Conservation (phyloP, 148 eudicot species). For the Spergularia bocconei region DNA sequence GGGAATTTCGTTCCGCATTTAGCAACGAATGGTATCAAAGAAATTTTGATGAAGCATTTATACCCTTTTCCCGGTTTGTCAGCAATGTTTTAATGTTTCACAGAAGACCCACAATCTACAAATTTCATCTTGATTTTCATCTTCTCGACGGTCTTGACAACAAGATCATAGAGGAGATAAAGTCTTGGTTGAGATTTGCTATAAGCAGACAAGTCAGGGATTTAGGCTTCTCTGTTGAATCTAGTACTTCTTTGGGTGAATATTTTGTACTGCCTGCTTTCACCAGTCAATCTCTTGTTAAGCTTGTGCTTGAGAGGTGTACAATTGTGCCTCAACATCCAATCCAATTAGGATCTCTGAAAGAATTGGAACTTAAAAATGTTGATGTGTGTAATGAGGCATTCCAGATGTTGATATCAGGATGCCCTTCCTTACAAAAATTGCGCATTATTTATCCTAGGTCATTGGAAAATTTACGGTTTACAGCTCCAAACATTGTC, state of each 20-base stretch:
- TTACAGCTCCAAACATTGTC: conserved; percentile 8
- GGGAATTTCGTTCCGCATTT: background rate
- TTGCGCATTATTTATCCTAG: background rate
- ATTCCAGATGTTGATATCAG: background rate
- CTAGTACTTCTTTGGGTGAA: no score
- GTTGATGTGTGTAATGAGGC: background rate
- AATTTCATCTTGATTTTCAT: background rate
- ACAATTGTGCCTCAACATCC: background rate
- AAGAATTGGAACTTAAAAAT: background rate
- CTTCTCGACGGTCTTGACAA: background rate
- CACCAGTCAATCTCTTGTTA: background rate
- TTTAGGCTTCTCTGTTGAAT: background rate
- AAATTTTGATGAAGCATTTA: background rate
- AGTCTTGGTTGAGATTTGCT: background rate
- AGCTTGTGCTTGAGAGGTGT: background rate
- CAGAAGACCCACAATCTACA: background rate
- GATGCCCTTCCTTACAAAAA: background rate
- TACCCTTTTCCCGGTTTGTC: background rate
- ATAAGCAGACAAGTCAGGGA: background rate
- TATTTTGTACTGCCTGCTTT: background rate
- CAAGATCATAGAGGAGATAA: background rate
- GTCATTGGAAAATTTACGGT: background rate
- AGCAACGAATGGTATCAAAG: background rate
- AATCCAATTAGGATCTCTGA: background rate
- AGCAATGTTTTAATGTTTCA: background rate